Conservation (phyloP, 164 flowering plant genomes). For the Tetrastigma voinierianum region DNA sequence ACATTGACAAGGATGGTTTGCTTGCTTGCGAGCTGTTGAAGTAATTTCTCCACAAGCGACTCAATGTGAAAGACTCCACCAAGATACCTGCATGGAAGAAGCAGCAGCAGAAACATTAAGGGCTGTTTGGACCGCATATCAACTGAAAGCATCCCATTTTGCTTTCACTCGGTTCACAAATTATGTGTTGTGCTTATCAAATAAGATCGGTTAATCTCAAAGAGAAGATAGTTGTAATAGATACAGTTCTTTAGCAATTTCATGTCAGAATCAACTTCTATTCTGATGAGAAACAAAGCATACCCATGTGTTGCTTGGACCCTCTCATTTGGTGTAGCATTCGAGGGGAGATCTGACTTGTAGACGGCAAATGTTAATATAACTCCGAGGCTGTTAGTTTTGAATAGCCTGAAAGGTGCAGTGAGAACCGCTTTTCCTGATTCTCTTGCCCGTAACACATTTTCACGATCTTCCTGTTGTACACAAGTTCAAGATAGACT, state of each 20-base stretch:
- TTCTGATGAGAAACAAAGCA: slow-evolving; percentile 3
- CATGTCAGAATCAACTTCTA: too few species aligned
- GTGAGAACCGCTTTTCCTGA: slow-evolving; percentile 94
- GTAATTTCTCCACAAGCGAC: slow-evolving; percentile 90
- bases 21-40: slow-evolving; percentile 93
- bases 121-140: too few species aligned
- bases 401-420: slow-evolving; percentile 80
- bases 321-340: slow-evolving; percentile 79
- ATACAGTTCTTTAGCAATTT: too few species aligned
- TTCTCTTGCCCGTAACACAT: slow-evolving; percentile 81
- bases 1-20: slow-evolving; percentile 89
- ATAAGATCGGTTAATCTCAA: too few species aligned
- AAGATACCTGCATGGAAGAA: slow-evolving; percentile 62
- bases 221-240: too few species aligned
- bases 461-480: slow-evolving; percentile 92
- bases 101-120: not conserved
- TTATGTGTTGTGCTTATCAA: too few species aligned
- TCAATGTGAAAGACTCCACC: slow-evolving; percentile 89
- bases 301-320: slow-evolving; percentile 86
- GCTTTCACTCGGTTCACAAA: too few species aligned
- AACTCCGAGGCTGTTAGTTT: slow-evolving; percentile 86
- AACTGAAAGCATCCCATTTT: too few species aligned
- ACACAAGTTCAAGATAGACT: not conserved
- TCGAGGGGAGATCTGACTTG: slow-evolving; percentile 68
- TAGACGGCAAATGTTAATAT: slow-evolving; percentile 92